Evolutionary conservation across 441 rosid species (phyloP).

Genomic region (Populus tomentosa): DNA sequence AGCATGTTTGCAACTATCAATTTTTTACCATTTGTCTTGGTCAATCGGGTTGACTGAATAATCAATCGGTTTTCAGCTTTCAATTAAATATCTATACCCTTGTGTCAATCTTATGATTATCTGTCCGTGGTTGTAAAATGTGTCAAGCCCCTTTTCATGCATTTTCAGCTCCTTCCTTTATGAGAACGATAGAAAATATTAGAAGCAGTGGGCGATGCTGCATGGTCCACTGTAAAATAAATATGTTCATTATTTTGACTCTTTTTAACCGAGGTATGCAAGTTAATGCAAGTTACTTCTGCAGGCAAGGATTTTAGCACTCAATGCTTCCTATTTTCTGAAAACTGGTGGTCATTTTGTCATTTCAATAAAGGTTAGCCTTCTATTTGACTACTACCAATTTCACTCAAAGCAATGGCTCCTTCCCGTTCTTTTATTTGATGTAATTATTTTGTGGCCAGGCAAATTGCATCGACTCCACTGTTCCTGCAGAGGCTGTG

Average conservation of each 20-base stretch:
- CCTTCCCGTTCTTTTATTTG: background rate
- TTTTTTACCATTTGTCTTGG: too few relatives aligned
- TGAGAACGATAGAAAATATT: background rate
- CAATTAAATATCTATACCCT: background rate
- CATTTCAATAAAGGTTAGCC: constrained; percentile 82
- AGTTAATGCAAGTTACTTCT: background rate
- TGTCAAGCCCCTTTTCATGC: background rate
- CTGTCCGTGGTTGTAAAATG: background rate
- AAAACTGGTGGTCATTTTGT: constrained; percentile 95
- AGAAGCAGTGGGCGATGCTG: background rate
- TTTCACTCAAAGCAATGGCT: background rate
- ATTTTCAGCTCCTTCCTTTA: background rate
- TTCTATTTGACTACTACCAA: background rate
- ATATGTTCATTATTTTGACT: background rate
- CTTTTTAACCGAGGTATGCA: background rate
- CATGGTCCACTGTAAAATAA: background rate
- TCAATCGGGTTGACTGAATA: too few relatives aligned
- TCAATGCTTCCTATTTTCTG: constrained; percentile 77
- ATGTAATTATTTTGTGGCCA: constrained; percentile 6
- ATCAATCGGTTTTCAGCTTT: too few relatives aligned
- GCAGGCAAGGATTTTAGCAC: constrained; percentile 93
- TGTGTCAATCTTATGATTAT: background rate
- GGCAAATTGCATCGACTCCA: constrained; percentile 89
- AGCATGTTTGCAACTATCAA: background rate
- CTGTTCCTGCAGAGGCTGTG: constrained; percentile 76